Base-by-base conservation (phyloP, 129 eudicot genomes). In the Chrysanthemum makinoi region DNA sequence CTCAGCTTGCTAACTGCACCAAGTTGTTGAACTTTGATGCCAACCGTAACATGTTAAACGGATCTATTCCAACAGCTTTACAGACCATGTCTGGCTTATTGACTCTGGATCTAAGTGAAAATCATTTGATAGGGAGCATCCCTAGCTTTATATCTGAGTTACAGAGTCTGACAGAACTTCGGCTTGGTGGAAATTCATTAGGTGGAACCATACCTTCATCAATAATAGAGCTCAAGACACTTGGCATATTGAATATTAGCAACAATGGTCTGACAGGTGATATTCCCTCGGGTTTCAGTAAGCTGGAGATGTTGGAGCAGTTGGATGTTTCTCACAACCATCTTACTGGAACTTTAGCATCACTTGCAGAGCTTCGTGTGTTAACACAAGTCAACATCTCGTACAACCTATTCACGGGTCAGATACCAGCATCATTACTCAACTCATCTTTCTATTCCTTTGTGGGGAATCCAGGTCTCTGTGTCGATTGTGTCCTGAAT, bases 281-380 rank as follows among this genome's bases (percentile, higher is more conserved):
- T 22, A 54, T 91, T 73, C 94, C 98, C 11, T 33, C 68, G 0
- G 82, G 79, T 55, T 56, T 92, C 26, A 78, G 85, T 46, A 86
- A 73, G 19, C 69, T 88, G 68, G 66, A 63, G 49, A 81, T 73
- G 84, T 81, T 91, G 12, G 83, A 84, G 79, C 26, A 65, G 66
- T 24, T 91, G 43, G 96, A 88, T 80, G 76, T 86, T 56, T 83
- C 94, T 65, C 68, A 66, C 81, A 88, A 91, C 69, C 81, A 83
- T 79, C 82, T 91, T 30, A 82, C 83, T 9, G 97, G 94, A 15
- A 68, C 79, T 73, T 80, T 91, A 81, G 67, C 65, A 60, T 78
- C 84, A 19, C 74, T 91, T 60, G 53, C 75, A 2, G 74, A 73
- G 62, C 74, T 88, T 33, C 82, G 50, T 30, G 80, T 83, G 14